Evolutionary conservation across 2,329 filamentous ascomycete genomes (phyloP).

Genomic region (Aspergillus eucalypticola): DNA sequence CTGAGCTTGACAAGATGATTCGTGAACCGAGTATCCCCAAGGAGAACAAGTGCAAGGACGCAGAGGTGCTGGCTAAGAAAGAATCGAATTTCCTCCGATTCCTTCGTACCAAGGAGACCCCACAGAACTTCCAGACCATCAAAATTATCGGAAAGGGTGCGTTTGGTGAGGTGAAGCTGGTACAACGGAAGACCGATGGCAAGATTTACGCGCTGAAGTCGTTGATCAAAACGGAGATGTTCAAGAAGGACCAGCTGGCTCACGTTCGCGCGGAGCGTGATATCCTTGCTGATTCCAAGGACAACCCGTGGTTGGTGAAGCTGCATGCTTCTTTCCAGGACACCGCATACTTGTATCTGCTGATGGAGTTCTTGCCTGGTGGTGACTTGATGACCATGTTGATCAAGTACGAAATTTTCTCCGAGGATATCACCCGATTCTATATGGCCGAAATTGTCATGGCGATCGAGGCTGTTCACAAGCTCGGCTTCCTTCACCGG

Average conservation of each 20-base stretch:
- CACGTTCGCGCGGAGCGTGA: constrained; percentile 97
- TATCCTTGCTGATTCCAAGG: constrained; percentile 90
- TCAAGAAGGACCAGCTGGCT: constrained; percentile 97
- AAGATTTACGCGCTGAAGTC: constrained; percentile 99
- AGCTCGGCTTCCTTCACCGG: constrained; percentile 97
- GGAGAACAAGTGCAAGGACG: constrained; percentile 78
- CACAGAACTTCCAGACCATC: constrained; percentile 91
- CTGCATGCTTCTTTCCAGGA: constrained; percentile 98
- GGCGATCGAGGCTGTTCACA: constrained; percentile 98
- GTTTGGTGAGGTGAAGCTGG: constrained; percentile 96
- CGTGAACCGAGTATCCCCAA: constrained; percentile 73
- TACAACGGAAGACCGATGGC: constrained; percentile 92
- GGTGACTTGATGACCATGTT: constrained; percentile 99
- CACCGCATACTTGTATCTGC: constrained; percentile 91
- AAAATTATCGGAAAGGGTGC: constrained; percentile 99
- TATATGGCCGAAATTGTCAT: constrained; percentile 98
- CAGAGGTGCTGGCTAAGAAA: constrained; percentile 79
- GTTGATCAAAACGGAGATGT: constrained; percentile 98
- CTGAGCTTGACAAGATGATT: constrained; percentile 85
- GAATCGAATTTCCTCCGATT: constrained; percentile 94
- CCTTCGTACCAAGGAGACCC: constrained; percentile 86
- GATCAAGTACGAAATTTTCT: constrained; percentile 99
- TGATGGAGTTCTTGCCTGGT: constrained; percentile 98
- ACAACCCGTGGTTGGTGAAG: constrained; percentile 99
- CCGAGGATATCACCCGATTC: constrained; percentile 96